Base-by-base conservation (phyloP, 1,284 basidiomycete genomes). In the Ustilago xerochloae region DNA sequence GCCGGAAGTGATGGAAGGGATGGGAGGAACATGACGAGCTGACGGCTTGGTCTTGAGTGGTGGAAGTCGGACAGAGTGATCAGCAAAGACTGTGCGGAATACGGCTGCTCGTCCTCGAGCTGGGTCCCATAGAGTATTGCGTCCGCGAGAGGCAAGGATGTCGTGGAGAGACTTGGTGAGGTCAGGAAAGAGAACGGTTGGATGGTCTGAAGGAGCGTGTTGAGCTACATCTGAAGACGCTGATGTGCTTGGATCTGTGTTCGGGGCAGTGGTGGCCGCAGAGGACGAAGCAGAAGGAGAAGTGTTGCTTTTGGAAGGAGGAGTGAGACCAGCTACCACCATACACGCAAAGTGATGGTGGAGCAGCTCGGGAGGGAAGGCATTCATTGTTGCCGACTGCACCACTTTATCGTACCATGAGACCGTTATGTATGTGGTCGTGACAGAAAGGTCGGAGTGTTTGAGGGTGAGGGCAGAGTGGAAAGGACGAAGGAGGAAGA, bases 21-120 rank as follows among this genome's bases (percentile, higher is more conserved):
- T 56, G 12, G 71, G 54, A 2, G 57, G 51, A 80, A 70, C 88
- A 88, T 67, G 86, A 81, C 20, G 59, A 39, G 52, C 58, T 13
- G 52, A 87, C 4, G 70, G 45, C 88, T 86, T 65, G 90, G 85
- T 87, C 85, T 95, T 97, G 46, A 93, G 89, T 4, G 93, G 92
- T 0, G 95, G 95, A 71, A 97, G 92, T 30, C 90, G 89, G 49
- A 92, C 87, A 65, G 89, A 88, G 20, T 70, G 67, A 15, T 79
- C 76, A 24, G 76, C 76, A 24, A 81, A 71, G 30, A 80, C 65
- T 15, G 74, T 67, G 41, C 79, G 76, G 33, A 81, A 81, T n/a
- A 74, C 73, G 28, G 77, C 72, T 15, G 72, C 41, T 10, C 65
- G 33, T 0, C 70, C 75, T 3, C 74, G 60, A 8, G 78, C 63